Conservation (phyloP, 257 asterid genomes). For the Solanum arcanum region DNA sequence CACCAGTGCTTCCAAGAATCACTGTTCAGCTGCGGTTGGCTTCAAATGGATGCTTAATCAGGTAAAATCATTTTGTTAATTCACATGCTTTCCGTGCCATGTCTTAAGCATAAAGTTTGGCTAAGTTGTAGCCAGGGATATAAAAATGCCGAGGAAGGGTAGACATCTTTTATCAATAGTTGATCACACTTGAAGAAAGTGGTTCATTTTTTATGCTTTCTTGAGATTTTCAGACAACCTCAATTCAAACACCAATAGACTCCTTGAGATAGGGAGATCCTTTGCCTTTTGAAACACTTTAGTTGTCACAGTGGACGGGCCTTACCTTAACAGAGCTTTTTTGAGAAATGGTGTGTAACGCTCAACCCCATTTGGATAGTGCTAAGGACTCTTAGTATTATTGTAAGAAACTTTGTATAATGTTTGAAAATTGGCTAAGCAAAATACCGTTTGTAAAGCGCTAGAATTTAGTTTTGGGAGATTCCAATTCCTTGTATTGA, state of each 20-base stretch:
- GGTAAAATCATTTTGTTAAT: background rate
- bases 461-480: background rate
- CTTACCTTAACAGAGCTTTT: background rate
- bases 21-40: constrained; percentile 12
- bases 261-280: background rate
- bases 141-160: background rate
- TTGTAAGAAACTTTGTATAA: background rate
- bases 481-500: background rate
- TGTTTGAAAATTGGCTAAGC: background rate
- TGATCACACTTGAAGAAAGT: background rate
- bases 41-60: constrained; percentile 16
- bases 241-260: background rate
- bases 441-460: background rate
- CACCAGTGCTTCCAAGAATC: constrained; percentile 12
- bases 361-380: background rate
- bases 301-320: background rate
- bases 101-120: background rate
- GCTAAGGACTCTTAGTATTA: background rate
- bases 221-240: background rate
- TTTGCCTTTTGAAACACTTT: background rate
- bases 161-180: background rate
- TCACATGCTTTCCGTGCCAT: background rate
- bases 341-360: background rate
- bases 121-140: background rate
- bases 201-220: background rate